Base-by-base conservation (phyloP, 2,329 filamentous ascomycete genomes). In the Xylaria sp. region DNA sequence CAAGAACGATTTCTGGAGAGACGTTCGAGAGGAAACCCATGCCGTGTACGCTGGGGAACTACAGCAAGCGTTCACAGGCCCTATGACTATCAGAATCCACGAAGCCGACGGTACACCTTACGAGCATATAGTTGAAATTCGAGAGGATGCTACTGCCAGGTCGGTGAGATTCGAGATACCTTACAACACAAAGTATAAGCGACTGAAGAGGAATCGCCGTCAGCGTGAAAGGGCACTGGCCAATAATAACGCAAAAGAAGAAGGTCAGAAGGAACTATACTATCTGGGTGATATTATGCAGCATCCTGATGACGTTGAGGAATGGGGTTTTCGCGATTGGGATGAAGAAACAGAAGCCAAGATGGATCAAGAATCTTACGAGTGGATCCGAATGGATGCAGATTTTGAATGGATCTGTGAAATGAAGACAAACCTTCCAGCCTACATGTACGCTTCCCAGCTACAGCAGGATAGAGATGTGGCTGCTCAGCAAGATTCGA, bases 131-230 rank as follows among this genome's bases (percentile, higher is more conserved):
- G 90, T 98, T 36, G 93, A 97, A 74, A 97, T 99, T 76, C 94
- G 94, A 67, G 94, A 97, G 72, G 90, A 91, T 31, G 87, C 89
- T 31, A 87, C 89, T 15, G 92, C 92, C 2, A 93, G 91, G 72
- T 83, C 82, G 1, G 85, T 85, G 27, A 96, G 92, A 76, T 92
- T 98, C 66, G 94, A 97, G 69, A 97, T 99, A 67, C 94, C 95
- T 0, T 99, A 99, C 81, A 98, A 98, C 74, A 99, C 96, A 0
- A 99, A 99, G 78, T 99, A 99, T 82, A 99, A 98, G 82, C 90
- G 96, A 9, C 85, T 99, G 2, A 99, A 99, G 83, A 86, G 94
- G 53, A 97, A 92, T 66, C 56, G 88, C 84, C 27, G 86, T 83
- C 49, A 91, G 85, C 63, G 86, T 87, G 58, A 92, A 91, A 74